Percentiles rank a stretch among this genome's conserved stretches.
These are phyloP conservation scores for Asterochloris erici DNA, from an alignment of 139 green algal species.

Conservation along the genomic window DNA sequence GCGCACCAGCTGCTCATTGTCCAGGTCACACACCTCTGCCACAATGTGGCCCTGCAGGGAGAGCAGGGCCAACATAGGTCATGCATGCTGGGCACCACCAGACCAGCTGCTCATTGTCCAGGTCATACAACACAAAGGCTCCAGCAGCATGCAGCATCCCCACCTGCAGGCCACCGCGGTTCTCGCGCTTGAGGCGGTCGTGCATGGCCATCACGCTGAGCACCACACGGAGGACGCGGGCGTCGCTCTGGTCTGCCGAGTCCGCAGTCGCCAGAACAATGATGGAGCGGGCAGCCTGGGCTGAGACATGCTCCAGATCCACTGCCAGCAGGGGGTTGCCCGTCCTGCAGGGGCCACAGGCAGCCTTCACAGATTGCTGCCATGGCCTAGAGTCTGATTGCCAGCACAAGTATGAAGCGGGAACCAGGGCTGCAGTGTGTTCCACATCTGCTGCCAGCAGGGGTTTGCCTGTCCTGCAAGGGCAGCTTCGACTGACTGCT, in stretches of 20 bases:
- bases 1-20: slow-evolving; percentile 53
- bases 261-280: slow-evolving; percentile 47
- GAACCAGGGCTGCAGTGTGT: no score
- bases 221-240: slow-evolving; percentile 40
- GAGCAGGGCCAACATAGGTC: neutral
- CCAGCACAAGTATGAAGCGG: no score
- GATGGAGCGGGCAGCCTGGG: slow-evolving; percentile 35
- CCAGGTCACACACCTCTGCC: slow-evolving; percentile 50
- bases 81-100: neutral
- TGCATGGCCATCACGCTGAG: slow-evolving; percentile 41
- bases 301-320: slow-evolving; percentile 52
- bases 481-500: no score
- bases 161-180: slow-evolving; percentile 13
- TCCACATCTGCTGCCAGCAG: no score
- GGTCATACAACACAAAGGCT: neutral
- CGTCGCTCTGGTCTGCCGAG: slow-evolving; percentile 22
- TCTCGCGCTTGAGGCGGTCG: slow-evolving; percentile 20
- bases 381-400: no score
- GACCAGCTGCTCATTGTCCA: neutral
- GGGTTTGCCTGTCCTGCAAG: no score
- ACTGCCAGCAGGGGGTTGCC: slow-evolving; percentile 40
- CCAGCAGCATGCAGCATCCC: neutral
- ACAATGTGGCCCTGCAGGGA: slow-evolving; percentile 45
- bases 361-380: neutral
- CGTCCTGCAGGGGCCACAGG: neutral